phyloP scores from a whole-genome alignment of 352 stramenopile species.

The Globisporangium okanoganense region DNA sequence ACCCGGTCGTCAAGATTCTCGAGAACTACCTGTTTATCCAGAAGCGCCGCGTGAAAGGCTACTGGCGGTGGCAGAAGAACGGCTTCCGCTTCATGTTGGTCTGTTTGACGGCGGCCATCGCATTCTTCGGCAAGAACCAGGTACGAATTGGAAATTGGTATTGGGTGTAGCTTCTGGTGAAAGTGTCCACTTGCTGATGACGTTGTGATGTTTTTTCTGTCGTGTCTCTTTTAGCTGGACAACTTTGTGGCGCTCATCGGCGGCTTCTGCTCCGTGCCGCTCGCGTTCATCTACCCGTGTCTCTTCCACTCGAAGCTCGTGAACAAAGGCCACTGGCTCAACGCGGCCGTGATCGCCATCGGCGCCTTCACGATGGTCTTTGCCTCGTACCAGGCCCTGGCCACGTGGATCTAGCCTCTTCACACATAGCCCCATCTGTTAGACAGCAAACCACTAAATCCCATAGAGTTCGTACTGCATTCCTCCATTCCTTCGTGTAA shows the following conservation, averaged over 20 bases:
- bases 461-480: conserved; percentile 16
- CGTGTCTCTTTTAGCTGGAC: conserved; percentile 27
- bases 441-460: background rate
- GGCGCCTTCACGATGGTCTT: conserved; percentile 62
- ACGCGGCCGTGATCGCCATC: conserved; percentile 41
- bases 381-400: conserved; percentile 47
- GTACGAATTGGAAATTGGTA: conserved; percentile 4
- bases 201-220: background rate
- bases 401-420: conserved; percentile 34
- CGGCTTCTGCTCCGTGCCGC: conserved; percentile 65
- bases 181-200: conserved; percentile 1
- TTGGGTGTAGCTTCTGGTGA: background rate
- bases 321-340: conserved; percentile 36
- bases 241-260: conserved; percentile 73
- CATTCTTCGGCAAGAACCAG: conserved; percentile 61
- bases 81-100: conserved; percentile 58
- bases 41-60: conserved; percentile 37
- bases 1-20: conserved; percentile 67
- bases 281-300: conserved; percentile 72
- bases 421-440: background rate
- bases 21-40: conserved; percentile 54
- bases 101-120: conserved; percentile 53
- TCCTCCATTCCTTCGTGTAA: background rate
- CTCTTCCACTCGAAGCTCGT: conserved; percentile 60
- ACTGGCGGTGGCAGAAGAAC: conserved; percentile 71